phyloP scores from a whole-genome alignment of 179 eudicot genomes.

The Vitellaria paradoxa region DNA sequence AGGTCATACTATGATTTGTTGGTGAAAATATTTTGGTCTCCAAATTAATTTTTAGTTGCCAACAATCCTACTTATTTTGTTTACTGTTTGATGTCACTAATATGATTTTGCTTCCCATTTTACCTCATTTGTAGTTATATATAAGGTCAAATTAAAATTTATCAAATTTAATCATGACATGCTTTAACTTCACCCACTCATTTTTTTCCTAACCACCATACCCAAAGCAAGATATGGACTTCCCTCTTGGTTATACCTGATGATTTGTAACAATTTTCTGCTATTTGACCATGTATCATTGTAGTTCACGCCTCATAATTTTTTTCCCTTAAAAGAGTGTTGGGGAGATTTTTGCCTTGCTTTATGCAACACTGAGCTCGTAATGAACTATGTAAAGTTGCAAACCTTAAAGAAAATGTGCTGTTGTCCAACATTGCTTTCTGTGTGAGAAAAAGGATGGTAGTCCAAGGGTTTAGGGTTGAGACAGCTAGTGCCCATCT shows the following conservation, averaged over 20 bases:
- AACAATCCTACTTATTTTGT: not conserved
- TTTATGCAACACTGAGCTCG: not conserved
- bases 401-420: not conserved
- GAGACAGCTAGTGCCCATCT: not conserved
- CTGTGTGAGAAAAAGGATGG: not conserved
- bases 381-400: not conserved
- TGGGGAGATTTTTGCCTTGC: not conserved
- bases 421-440: not conserved
- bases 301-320: not conserved
- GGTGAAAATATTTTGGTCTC: not conserved
- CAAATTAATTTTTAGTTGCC: too few species aligned
- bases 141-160: not conserved
- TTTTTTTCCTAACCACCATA: not conserved
- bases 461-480: not conserved
- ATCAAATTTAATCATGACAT: not conserved
- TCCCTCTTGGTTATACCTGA: not conserved
- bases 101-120: not conserved
- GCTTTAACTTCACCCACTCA: not conserved
- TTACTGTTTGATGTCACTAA: not conserved
- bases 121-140: not conserved
- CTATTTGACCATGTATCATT: not conserved
- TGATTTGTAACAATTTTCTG: not conserved
- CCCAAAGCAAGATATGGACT: too few species aligned
- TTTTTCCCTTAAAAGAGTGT: not conserved
- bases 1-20: not conserved